Conservation (phyloP, 2,329 filamentous ascomycete species). For the Zasmidium angulare region DNA sequence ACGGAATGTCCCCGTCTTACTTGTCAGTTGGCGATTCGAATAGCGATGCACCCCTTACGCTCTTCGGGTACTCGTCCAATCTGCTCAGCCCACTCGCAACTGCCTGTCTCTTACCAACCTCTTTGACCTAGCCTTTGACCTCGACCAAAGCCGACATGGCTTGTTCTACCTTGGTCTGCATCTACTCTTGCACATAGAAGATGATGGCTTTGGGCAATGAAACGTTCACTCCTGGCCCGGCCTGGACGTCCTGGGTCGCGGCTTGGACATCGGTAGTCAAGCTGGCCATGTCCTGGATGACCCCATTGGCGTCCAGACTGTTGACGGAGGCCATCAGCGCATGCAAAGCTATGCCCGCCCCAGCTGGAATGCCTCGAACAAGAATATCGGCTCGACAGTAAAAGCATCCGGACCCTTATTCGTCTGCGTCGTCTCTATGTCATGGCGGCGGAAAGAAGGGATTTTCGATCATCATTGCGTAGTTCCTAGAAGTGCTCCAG, state of each 20-base stretch:
- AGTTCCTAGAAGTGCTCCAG: too few species aligned
- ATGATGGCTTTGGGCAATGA: background rate
- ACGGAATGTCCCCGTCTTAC: background rate
- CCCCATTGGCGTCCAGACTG: background rate
- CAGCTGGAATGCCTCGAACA: too few species aligned
- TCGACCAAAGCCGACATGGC: background rate
- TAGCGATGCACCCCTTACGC: background rate
- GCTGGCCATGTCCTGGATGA: background rate
- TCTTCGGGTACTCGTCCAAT: background rate
- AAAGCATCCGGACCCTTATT: too few species aligned
- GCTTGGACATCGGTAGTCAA: background rate
- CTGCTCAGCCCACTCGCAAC: background rate
- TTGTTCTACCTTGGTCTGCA: background rate
- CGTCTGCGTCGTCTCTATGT: too few species aligned
- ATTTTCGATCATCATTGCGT: too few species aligned
- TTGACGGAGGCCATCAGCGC: background rate
- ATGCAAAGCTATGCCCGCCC: background rate
- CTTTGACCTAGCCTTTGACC: background rate
- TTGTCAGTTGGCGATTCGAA: background rate
- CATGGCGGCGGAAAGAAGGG: too few species aligned
- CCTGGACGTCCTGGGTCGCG: background rate
- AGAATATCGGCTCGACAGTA: too few species aligned
- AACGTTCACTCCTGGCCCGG: background rate
- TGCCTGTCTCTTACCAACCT: background rate
- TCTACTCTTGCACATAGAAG: background rate